Evolutionary conservation across 2,329 filamentous ascomycete species (phyloP).

Genomic region (Orbilia quercus): DNA sequence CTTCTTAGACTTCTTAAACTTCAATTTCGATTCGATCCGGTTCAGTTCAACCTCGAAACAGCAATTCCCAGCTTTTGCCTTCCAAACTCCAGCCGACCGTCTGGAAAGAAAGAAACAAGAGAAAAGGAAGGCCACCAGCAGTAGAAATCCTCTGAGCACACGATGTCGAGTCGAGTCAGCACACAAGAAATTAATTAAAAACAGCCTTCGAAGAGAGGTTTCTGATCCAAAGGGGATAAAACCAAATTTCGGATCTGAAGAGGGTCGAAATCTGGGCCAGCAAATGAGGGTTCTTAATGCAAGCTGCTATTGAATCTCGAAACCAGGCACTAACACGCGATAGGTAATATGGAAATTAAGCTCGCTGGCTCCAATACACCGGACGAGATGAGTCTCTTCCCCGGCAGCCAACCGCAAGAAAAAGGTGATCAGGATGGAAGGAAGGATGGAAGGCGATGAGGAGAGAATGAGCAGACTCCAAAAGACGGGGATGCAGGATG

Average conservation of each 20-base stretch:
- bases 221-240: slow-evolving; percentile 41
- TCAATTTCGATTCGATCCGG: too few relatives aligned
- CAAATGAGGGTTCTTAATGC: slow-evolving; percentile 44
- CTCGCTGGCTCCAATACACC: slow-evolving; percentile 49
- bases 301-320: slow-evolving; percentile 36
- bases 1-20: too few relatives aligned
- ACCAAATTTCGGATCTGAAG: slow-evolving; percentile 32
- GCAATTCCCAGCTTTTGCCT: too few relatives aligned
- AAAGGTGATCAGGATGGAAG: too few relatives aligned
- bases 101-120: slow-evolving; percentile 3
- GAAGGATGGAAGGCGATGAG: slow-evolving; percentile 28
- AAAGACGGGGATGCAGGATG: slow-evolving; percentile 40
- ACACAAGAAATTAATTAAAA: too few relatives aligned
- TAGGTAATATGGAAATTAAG: slow-evolving; percentile 55
- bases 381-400: slow-evolving; percentile 14
- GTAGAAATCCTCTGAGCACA: background rate
- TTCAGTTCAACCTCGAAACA: too few relatives aligned
- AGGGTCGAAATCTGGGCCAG: slow-evolving; percentile 11
- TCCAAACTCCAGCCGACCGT: slow-evolving; percentile 9
- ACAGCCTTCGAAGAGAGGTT: too few relatives aligned
- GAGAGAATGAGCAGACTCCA: slow-evolving; percentile 27
- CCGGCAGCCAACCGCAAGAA: background rate
- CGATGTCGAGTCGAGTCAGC: too few relatives aligned
- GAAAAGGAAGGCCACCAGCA: background rate
- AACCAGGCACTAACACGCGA: slow-evolving; percentile 54